Evolutionary conservation across 1,284 basidiomycete genomes (phyloP).

Genomic region (Volvariella volvacea): DNA sequence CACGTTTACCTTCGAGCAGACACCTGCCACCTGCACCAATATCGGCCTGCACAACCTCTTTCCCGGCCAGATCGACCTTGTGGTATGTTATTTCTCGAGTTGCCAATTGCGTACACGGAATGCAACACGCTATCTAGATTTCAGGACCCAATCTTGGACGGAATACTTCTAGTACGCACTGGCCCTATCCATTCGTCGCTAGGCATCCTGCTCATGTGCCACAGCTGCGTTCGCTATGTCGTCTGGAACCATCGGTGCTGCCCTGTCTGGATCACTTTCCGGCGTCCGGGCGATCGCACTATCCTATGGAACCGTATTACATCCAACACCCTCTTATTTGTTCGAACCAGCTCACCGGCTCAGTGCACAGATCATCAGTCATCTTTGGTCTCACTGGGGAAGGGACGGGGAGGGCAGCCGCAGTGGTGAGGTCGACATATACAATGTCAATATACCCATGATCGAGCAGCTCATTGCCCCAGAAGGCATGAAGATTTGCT

Average conservation of each 20-base stretch:
- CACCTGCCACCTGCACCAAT: constrained; percentile 87
- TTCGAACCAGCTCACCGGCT: constrained; percentile 68
- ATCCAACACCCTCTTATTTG: constrained; percentile 57
- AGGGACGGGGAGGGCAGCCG: constrained; percentile 51
- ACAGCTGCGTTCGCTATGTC: constrained; percentile 80
- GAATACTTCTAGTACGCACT: constrained; percentile 63
- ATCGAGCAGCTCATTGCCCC: constrained; percentile 51
- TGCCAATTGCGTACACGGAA: constrained; percentile 2
- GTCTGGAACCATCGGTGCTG: constrained; percentile 87
- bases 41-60: constrained; percentile 86
- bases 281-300: constrained; percentile 68
- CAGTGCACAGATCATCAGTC: constrained; percentile 58
- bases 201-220: constrained; percentile 1
- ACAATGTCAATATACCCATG: constrained; percentile 79
- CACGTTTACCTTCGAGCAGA: constrained; percentile 37
- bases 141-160: constrained; percentile 76
- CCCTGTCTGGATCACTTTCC: constrained; percentile 75
- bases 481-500: constrained; percentile 54
- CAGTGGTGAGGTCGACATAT: constrained; percentile 67
- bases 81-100: constrained; percentile 40
- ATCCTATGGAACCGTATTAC: constrained; percentile 77
- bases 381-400: constrained; percentile 82
- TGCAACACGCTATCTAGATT: constrained; percentile 34
- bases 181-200: constrained; percentile 7
- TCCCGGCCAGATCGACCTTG: constrained; percentile 77